Evolutionary conservation across 305 asterid species (phyloP), one percentile per base, ranked within the genome.

Genomic region (Plantago lanceolata): DNA sequence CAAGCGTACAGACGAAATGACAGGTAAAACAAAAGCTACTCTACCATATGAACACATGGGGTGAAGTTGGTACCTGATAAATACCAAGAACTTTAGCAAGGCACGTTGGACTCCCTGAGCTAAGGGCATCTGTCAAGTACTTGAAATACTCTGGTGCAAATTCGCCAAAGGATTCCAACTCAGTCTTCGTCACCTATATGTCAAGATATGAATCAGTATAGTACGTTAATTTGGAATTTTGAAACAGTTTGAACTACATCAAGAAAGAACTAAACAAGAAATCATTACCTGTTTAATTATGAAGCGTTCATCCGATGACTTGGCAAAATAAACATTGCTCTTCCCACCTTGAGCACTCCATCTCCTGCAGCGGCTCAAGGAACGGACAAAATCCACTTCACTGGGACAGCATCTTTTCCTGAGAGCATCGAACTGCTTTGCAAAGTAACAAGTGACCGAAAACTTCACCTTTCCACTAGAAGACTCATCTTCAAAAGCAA

Each of bases 291-390:
- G 97, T 68, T 93, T 90, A 48, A 93, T 80, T 53, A 90, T 82
- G 73, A 93, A 87, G 49, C 99, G 83, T 17, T 87, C 99, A 64
- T 93, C 97, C 44, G 83, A 75, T 2, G 97, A 83, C 79, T 84
- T 90, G 6, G 99, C 99, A 26, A 93, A 90, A 69, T 84, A 90
- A 45, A 90, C 99, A 33, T 87, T 90, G 73, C 97, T 87, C 75
- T 93, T 93, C 47, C 99, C 99, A 16, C 97, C 97, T 71, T 89
- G 99, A 2, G 97, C 96, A 43, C 92, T 79, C 99, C 97, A 93
- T 73, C 82, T 78, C 79, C 50, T 80, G 71, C 96, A 93, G 26
- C 99, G 90, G 80, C 90, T 86, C 59, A 93, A 73, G 11, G 99
- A 90, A 5, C 89, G 84, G 40, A 87, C 48, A 63, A 87, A 90